Conservation (phyloP, 148 eudicot genomes). For the Arctostaphylos glauca region DNA sequence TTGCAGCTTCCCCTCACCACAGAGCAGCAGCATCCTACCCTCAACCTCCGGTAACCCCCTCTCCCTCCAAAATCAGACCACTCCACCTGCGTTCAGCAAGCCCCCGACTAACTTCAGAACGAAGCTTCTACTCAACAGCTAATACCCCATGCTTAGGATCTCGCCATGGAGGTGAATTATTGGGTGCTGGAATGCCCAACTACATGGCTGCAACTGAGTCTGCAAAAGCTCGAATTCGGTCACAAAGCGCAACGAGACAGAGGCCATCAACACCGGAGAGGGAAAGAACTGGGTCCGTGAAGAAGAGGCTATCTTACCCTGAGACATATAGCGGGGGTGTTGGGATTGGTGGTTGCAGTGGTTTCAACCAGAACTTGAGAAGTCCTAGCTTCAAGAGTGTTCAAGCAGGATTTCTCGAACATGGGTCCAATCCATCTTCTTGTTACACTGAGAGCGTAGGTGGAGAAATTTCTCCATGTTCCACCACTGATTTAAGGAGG, state of each 20-base stretch:
- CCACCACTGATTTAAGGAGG: constrained; percentile 77
- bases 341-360: constrained; percentile 27
- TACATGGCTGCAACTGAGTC: constrained; percentile 92
- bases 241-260: constrained; percentile 71
- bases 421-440: constrained; percentile 31
- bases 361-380: constrained; percentile 44
- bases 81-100: constrained; percentile 57
- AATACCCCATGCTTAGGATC: constrained; percentile 59
- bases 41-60: constrained; percentile 44
- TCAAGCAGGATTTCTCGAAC: constrained; percentile 50
- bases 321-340: constrained; percentile 29
- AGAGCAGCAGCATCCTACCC: constrained; percentile 11
- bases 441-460: constrained; percentile 58
- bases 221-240: constrained; percentile 61
- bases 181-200: constrained; percentile 33
- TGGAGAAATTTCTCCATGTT: constrained; percentile 85
- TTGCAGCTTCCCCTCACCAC: constrained; percentile 34
- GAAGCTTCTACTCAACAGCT: constrained; percentile 47
- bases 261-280: constrained; percentile 64
- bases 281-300: constrained; percentile 52
- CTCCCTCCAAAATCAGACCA: constrained; percentile 34
- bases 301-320: constrained; percentile 69
- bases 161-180: constrained; percentile 6
- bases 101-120: constrained; percentile 44
- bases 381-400: constrained; percentile 87